These are phyloP conservation scores for Alternaria brassicae DNA, from an alignment of 2,329 filamentous ascomycete genomes.

Conservation along the genomic window DNA sequence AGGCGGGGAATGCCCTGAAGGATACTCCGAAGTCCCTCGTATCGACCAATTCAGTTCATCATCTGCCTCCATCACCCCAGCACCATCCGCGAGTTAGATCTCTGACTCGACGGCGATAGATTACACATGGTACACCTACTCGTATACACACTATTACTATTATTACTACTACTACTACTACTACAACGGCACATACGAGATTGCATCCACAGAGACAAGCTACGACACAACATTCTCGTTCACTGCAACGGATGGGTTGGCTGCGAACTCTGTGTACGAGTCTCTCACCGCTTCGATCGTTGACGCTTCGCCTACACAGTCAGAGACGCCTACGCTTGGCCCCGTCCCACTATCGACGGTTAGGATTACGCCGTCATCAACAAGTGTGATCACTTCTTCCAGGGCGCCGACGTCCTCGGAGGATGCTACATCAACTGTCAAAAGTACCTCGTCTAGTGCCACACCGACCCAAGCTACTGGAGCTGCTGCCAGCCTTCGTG, in stretches of 20 bases:
- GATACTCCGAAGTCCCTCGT: background rate
- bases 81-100: background rate
- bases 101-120: background rate
- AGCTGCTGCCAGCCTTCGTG: background rate
- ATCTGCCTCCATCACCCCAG: background rate
- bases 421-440: background rate
- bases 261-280: background rate
- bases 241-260: background rate
- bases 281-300: background rate
- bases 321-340: constrained; percentile 3
- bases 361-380: background rate
- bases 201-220: background rate
- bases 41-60: background rate
- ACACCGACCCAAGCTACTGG: background rate
- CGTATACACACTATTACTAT: background rate
- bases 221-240: background rate
- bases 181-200: background rate
- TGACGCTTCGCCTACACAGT: background rate
- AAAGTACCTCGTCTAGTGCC: background rate
- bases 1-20: background rate
- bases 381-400: background rate
- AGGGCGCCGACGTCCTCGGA: background rate
- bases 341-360: background rate
- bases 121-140: background rate
- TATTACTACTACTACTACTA: constrained; percentile 5